These are phyloP conservation scores for Colletotrichum siamense DNA, from an alignment of 2,329 filamentous ascomycete genomes.

Conservation along the genomic window DNA sequence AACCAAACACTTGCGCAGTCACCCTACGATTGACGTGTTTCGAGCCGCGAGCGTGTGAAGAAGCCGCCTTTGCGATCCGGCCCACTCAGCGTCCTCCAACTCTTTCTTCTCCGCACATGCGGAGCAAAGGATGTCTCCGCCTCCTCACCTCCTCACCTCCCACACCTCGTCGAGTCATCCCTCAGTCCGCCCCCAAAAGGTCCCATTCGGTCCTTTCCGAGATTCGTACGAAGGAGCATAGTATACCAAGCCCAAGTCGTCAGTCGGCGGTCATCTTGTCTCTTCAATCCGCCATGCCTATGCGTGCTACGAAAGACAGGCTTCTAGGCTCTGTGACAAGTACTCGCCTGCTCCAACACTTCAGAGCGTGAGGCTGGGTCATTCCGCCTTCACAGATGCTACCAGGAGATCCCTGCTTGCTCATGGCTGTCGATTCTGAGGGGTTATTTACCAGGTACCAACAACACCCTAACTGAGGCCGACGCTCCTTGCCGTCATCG, in stretches of 20 bases:
- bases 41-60: background rate
- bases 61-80: constrained; percentile 10
- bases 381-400: background rate
- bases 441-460: background rate
- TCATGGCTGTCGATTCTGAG: background rate
- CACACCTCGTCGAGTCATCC: background rate
- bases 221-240: background rate
- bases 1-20: background rate
- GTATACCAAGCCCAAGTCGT: background rate
- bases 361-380: background rate
- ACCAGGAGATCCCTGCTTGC: background rate
- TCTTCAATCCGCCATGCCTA: background rate
- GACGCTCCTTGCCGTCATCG: background rate
- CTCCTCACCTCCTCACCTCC: background rate
- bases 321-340: background rate
- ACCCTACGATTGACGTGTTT: background rate
- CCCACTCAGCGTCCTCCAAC: background rate
- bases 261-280: background rate
- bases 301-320: background rate
- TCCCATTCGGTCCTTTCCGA: constrained; percentile 10
- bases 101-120: constrained; percentile 21
- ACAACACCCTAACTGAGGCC: background rate
- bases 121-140: constrained; percentile 6
- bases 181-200: background rate
- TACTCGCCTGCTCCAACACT: background rate